Conservation (phyloP, 345 rosid genomes). For the Moringa oleifera region DNA sequence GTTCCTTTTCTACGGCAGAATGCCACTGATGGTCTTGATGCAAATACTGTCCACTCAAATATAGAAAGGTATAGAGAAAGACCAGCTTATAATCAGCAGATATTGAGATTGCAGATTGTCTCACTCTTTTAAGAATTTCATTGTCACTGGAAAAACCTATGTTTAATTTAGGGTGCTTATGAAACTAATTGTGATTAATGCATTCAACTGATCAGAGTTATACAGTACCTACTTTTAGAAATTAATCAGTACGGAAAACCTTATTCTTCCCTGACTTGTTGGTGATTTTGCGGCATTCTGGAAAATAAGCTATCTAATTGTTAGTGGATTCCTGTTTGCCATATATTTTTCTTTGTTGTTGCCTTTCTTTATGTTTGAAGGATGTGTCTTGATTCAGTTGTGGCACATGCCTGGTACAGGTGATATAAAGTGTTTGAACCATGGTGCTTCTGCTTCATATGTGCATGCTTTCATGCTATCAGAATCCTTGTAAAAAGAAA, state of each 20-base stretch:
- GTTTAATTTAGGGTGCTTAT: neutral
- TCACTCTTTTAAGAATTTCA: neutral
- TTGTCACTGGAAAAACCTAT: neutral
- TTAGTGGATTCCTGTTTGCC: neutral
- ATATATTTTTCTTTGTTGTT: no score
- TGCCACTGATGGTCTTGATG: constrained; percentile 29
- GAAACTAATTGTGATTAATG: neutral
- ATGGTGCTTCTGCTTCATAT: no score
- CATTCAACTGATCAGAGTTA: neutral
- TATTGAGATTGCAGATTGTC: neutral
- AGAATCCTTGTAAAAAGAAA: no score
- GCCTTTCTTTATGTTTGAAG: neutral
- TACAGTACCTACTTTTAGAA: neutral
- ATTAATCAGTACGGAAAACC: neutral
- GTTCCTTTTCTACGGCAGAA: constrained; percentile 53
- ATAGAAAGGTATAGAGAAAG: constrained; percentile 52
- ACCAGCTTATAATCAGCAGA: neutral
- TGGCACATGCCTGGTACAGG: neutral
- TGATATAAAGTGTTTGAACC: no score
- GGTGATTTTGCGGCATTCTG: neutral
- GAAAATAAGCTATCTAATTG: neutral
- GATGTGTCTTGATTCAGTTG: neutral
- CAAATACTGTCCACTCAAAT: constrained; percentile 46
- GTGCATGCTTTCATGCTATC: no score
- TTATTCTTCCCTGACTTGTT: neutral